Evolutionary conservation across 768 basidiomycete genomes (phyloP).

Genomic region (Pulveroboletus sp.): DNA sequence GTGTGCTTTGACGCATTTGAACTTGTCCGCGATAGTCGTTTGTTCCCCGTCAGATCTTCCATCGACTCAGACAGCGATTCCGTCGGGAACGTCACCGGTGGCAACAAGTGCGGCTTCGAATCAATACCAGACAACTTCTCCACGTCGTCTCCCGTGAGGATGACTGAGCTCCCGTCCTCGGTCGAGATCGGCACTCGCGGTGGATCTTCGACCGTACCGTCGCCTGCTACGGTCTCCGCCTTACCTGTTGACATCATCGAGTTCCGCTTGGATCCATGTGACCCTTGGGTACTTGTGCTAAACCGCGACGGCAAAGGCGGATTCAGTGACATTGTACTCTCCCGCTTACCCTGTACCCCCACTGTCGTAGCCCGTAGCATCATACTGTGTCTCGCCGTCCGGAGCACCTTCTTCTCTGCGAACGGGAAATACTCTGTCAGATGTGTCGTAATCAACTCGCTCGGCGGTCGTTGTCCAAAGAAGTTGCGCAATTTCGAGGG

Average conservation of each 20-base stretch:
- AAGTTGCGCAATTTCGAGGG: constrained; percentile 86
- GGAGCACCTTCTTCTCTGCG: constrained; percentile 86
- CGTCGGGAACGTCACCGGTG: constrained; percentile 72
- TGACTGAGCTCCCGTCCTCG: constrained; percentile 62
- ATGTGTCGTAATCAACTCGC: constrained; percentile 94
- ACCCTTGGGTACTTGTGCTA: constrained; percentile 33
- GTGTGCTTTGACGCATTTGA: constrained; percentile 56
- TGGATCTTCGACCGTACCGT: constrained; percentile 41
- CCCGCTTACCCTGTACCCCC: constrained; percentile 35
- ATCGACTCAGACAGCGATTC: constrained; percentile 81
- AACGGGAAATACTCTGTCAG: constrained; percentile 93
- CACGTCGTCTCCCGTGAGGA: constrained; percentile 50
- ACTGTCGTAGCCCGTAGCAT: constrained; percentile 51
- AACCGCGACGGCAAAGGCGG: constrained; percentile 37
- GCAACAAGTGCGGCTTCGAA: constrained; percentile 56
- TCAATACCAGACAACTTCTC: constrained; percentile 25
- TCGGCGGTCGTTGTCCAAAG: constrained; percentile 96
- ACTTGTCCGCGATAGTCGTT: constrained; percentile 38
- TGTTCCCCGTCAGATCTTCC: constrained; percentile 44
- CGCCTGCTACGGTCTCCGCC: constrained; percentile 16
- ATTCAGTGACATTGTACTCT: constrained; percentile 43
- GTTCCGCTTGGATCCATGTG: constrained; percentile 43
- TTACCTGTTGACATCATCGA: constrained; percentile 36
- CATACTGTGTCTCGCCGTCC: constrained; percentile 88
- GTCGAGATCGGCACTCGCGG: constrained; percentile 74